These are phyloP conservation scores for Salix udensis DNA, from an alignment of 345 rosid genomes.

Conservation along the genomic window DNA sequence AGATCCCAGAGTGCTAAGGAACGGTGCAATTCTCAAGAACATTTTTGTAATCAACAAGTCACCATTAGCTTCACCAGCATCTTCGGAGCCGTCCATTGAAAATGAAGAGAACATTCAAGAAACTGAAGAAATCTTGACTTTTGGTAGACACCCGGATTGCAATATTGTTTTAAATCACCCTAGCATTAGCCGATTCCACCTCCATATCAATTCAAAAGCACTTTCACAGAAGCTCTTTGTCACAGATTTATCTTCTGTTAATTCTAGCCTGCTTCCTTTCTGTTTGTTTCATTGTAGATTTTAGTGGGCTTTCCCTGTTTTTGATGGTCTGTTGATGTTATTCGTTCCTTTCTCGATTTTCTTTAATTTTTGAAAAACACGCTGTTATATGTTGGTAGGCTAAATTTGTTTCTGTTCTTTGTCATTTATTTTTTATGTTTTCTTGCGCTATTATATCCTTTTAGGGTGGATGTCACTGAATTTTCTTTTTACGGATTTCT, in stretches of 20 bases:
- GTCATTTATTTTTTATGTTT: not conserved
- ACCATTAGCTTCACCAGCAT: conserved; percentile 3
- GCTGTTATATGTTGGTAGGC: not conserved
- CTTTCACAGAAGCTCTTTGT: conserved; percentile 63
- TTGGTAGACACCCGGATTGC: conserved; percentile 86
- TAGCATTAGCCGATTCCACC: conserved; percentile 87
- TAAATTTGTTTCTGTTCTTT: not conserved
- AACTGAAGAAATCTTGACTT: conserved; percentile 53
- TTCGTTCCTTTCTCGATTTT: not conserved
- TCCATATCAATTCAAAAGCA: conserved; percentile 54
- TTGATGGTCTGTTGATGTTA: not conserved
- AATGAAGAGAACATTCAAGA: conserved; percentile 21
- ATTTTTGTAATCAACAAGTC: conserved; percentile 62
- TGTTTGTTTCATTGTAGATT: not conserved
- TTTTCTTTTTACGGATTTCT: not conserved
- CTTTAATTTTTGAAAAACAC: not conserved
- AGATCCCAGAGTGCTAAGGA: conserved; percentile 74
- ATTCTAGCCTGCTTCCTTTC: not conserved
- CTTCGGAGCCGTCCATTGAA: conserved; percentile 8
- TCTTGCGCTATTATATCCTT: not conserved
- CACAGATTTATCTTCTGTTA: conserved; percentile 76
- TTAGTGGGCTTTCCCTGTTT: not conserved
- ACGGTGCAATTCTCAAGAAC: conserved; percentile 81
- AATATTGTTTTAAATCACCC: conserved; percentile 74
- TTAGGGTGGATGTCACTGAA: not conserved